Conservation (phyloP, 1,139 yeast species). For the Pichia sp. region DNA sequence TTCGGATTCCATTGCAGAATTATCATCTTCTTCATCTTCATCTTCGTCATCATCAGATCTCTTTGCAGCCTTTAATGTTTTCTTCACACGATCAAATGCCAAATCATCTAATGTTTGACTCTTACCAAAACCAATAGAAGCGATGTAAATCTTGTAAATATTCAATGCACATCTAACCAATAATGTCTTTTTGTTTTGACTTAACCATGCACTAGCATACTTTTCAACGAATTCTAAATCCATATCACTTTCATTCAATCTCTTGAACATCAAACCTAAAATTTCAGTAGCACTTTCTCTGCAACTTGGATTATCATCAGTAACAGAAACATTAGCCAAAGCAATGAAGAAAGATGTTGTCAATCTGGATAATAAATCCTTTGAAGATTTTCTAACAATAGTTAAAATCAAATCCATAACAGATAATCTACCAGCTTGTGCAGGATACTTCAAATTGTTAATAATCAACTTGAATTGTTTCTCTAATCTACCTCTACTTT, state of each 20-base stretch:
- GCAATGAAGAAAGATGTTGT: slow-evolving; percentile 81
- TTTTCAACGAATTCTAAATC: slow-evolving; percentile 51
- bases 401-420: slow-evolving; percentile 84
- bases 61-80: slow-evolving; percentile 35
- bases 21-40: slow-evolving; percentile 21
- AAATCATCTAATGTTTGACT: slow-evolving; percentile 38
- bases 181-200: slow-evolving; percentile 49
- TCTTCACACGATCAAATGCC: slow-evolving; percentile 22
- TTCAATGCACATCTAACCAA: slow-evolving; percentile 77
- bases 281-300: slow-evolving; percentile 80
- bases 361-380: slow-evolving; percentile 58
- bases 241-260: slow-evolving; percentile 36
- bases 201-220: slow-evolving; percentile 68
- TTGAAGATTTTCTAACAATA: slow-evolving; percentile 65
- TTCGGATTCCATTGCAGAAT: slow-evolving; percentile 30
- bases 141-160: slow-evolving; percentile 63
- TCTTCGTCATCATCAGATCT: slow-evolving; percentile 35
- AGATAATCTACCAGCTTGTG: slow-evolving; percentile 85
- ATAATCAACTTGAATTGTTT: slow-evolving; percentile 82
- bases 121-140: slow-evolving; percentile 46
- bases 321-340: slow-evolving; percentile 70
- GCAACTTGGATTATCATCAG: slow-evolving; percentile 79
- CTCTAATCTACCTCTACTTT: slow-evolving; percentile 81
- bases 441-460: slow-evolving; percentile 81
- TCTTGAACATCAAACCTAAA: slow-evolving; percentile 53